Evolutionary conservation across 805 yeast species (phyloP), one percentile per base, ranked within the genome.

Genomic region (Teunomyces stri): DNA sequence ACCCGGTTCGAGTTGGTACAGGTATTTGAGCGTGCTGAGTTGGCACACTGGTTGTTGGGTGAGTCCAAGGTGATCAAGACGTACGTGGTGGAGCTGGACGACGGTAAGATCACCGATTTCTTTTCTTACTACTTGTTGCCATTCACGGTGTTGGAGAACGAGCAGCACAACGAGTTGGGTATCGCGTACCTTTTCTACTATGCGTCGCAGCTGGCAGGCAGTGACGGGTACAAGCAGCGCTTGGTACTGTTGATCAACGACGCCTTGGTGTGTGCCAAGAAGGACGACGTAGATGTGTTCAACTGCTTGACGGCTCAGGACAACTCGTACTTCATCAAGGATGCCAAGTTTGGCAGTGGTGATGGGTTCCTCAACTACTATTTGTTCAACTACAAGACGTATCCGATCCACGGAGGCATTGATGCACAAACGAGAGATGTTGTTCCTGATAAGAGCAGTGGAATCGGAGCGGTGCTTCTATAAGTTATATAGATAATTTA

Each of bases 291-390:
- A 58, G 99, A 94, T 63, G 98, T 94, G 3, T 89, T 92, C 77
- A 94, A 94, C 64, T 96, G 97, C 7, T 74, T 94, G 52, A 82
- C 97, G 0, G 76, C 90, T 9, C 96, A 90, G 69, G 99, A 94
- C 62, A 94, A 94, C 65, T 76, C 89, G 12, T 69, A 87, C 50
- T 89, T 94, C 69, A 72, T 94, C 54, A 85, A 88, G 21, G 83
- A 87, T 34, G 76, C 87, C 68, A 88, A 89, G 63, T 94, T 94
- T 64, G 96, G 97, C 29, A 80, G 82, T 42, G 99, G 99, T 38
- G 98, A 92, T 65, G 99, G 99, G 0, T 79, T 80, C 60, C 76
- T 94, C 61, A 87, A 94, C 67, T 94, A 87, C 67, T 94, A 94
- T 63, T 70, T 94, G 53, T 94, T 94, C 78, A 94, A 94, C 67